A percentile compares a stretch with the other conserved stretches of the same genome.
Evolutionary conservation across 768 basidiomycete genomes (phyloP).

Genomic region (Tricholoma matsutake): DNA sequence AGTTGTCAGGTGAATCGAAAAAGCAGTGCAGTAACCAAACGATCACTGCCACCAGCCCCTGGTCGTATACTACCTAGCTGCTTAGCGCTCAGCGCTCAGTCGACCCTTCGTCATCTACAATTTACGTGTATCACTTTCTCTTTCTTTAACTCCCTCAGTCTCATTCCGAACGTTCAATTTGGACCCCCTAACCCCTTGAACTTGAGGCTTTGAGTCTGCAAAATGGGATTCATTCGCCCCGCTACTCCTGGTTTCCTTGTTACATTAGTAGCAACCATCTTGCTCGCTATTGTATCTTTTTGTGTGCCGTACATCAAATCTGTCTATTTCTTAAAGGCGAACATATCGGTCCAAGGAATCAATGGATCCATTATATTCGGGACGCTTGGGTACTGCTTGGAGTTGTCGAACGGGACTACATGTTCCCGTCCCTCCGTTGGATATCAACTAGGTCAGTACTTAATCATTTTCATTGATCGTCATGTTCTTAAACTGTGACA

Average conservation of each 20-base stretch:
- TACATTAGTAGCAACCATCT: conserved; percentile 71
- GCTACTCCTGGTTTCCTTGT: conserved; percentile 90
- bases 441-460: conserved; percentile 76
- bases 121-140: too few relatives aligned
- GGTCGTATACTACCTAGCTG: too few relatives aligned
- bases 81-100: too few relatives aligned
- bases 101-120: not conserved
- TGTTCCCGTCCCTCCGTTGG: conserved; percentile 85
- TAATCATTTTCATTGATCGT: conserved; percentile 1
- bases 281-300: conserved; percentile 87
- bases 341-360: conserved; percentile 41
- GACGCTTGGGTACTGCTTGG: conserved; percentile 83
- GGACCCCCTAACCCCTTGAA: not conserved
- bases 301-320: conserved; percentile 88
- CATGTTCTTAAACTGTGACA: conserved; percentile 8
- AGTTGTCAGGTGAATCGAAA: not conserved
- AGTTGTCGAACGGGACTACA: conserved; percentile 49
- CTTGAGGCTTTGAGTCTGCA: too few relatives aligned
- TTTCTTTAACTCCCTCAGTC: not conserved
- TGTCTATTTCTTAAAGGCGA: conserved; percentile 84
- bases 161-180: not conserved
- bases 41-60: not conserved
- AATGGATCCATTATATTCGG: conserved; percentile 79
- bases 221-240: conserved; percentile 68
- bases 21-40: not conserved